Evolutionary conservation across 306 rosid species (phyloP), one percentile per base, ranked within the genome.

Genomic region (Hippophae tibetana): DNA sequence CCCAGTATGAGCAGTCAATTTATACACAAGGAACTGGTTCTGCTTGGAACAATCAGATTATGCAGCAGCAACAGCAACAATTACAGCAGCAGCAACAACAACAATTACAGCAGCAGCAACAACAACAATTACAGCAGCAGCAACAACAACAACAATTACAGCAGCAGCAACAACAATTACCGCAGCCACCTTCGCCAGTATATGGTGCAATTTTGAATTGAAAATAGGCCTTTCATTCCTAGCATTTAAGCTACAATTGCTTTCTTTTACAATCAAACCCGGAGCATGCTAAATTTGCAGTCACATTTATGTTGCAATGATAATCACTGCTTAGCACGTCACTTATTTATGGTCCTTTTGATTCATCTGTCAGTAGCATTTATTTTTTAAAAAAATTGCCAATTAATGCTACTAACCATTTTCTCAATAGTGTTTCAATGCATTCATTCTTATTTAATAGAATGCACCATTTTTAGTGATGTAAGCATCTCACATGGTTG

Each of bases 1-100:
- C 89, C 67, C 87, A 52, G 60, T 79, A 74, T 54, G 86, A 87
- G 72, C 96, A 87, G 78, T 52, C 89, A 69, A 54, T 58, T 12
- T 85, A 66, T 58, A 44, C 67, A 26, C 96, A 81, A 60, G 83
- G 86, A 52, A 54, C 74, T 31, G 89, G 77, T 62, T 70, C 88
- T 49, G 51, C 85, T 55, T 88, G 99, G 99, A 92, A 80, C 77
- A 93, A 89, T 72, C 90, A 80, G 74, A 71, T 63, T 74, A 73
- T 74, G 42, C 86, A 50, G 80, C 84, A 69, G 54, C 23, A 18
- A 18, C 23, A 18, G 23, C 23, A 18, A 1, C 23, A 18, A 18
- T 18, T 18, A 18, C 23, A 18, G 23, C 23, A 18, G 23, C 23
- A 18, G 23, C 23, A 18, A 18, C 23, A 18, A 1, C 23, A 18